Evolutionary conservation across 1,139 yeast species (phyloP), one percentile per base, ranked within the genome.

Genomic region (Pichia sp.): DNA sequence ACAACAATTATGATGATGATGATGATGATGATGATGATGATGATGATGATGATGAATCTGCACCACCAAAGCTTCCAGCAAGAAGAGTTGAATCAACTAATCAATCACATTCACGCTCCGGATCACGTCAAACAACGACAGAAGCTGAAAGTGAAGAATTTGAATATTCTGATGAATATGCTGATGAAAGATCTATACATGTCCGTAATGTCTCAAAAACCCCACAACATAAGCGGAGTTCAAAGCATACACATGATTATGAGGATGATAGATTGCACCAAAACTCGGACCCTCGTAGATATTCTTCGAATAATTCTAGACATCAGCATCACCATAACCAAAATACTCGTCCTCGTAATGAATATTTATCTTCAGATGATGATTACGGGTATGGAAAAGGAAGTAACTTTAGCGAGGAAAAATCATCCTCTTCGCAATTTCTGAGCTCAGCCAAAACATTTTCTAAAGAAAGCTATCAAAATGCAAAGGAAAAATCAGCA

Each of bases 401-500:
- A 12, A 31, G 24, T 27, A 27, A 12, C 8, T 28, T 12, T 22
- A 36, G 37, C 5, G 33, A 30, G 29, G 33, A 35, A 32, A 35
- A 30, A 12, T 33, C 45, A 7, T 37, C 42, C 9, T 41, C 54
- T 2, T 43, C 54, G 1, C 43, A 40, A 23, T 29, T 51, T 3
- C 34, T 49, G 10, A 39, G 31, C 23, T 30, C 35, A 6, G 52
- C 52, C 2, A 48, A 49, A 25, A 24, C 31, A 6, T 45, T 45
- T 26, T 47, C 52, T 4, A 51, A 42, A 16, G 41, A 43, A 11
- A 50, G 51, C 16, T 45, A 35, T n/a, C n/a, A 41, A 24, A 22
- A 38, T 4, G 51, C 51, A 3, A 44, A 41, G 16, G 52, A 45
- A 34, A 49, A 41, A 29, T 49, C 54, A 0, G 39, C 41, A 4